Conservation (phyloP, 768 basidiomycete species). For the Auricularia heimuer region DNA sequence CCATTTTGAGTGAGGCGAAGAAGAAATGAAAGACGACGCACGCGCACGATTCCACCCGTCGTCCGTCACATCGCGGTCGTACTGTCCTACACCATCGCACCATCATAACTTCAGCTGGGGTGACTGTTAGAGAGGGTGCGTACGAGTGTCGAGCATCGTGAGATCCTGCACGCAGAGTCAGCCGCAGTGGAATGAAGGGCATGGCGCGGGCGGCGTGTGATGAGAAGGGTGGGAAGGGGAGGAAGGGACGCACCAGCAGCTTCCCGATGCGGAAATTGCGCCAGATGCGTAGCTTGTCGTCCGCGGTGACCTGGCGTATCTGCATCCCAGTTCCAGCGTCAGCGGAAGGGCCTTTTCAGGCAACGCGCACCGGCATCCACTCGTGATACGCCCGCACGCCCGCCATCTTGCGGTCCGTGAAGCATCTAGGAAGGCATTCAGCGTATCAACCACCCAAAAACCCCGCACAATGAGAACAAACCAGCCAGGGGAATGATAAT, state of each 20-base stretch:
- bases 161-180: slow-evolving; percentile 25
- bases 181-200: not conserved
- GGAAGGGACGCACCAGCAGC: slow-evolving; percentile 22
- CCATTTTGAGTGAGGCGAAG: not conserved
- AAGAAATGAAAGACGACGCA: not conserved
- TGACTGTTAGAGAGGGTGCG: slow-evolving; percentile 8
- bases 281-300: slow-evolving; percentile 53
- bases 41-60: slow-evolving; percentile 19
- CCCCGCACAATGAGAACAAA: too few relatives aligned
- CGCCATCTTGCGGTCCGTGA: slow-evolving; percentile 49
- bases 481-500: not conserved
- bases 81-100: slow-evolving; percentile 27
- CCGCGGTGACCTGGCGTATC: slow-evolving; percentile 44
- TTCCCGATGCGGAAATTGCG: slow-evolving; percentile 55
- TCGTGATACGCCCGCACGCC: slow-evolving; percentile 51
- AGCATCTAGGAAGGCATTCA: slow-evolving; percentile 24
- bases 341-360: slow-evolving; percentile 7
- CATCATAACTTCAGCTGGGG: not conserved
- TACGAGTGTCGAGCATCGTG: slow-evolving; percentile 54
- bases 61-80: slow-evolving; percentile 48
- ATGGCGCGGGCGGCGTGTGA: too few relatives aligned
- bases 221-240: not conserved
- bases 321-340: slow-evolving; percentile 36
- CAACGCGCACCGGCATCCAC: slow-evolving; percentile 9
- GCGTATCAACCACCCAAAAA: too few relatives aligned